phyloP scores from a whole-genome alignment of 805 yeast genomes.

The Candida coleopterorum region DNA sequence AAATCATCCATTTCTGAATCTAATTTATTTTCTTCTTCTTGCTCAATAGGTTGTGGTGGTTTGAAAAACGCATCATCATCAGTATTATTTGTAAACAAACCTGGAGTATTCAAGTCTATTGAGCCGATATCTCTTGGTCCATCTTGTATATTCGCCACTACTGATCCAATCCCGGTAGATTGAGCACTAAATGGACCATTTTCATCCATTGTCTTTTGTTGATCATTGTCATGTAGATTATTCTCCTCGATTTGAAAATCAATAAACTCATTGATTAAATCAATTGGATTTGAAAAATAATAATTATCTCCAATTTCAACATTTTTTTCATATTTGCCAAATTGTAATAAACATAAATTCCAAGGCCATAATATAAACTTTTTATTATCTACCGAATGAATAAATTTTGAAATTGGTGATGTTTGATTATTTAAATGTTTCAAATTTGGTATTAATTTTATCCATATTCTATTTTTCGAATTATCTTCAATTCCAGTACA shows the following conservation, averaged over 20 bases:
- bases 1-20: constrained; percentile 22
- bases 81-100: constrained; percentile 11
- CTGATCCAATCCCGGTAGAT: constrained; percentile 18
- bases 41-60: constrained; percentile 2
- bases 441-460: constrained; percentile 62
- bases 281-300: constrained; percentile 23
- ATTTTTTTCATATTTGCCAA: constrained; percentile 25
- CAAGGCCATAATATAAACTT: constrained; percentile 72
- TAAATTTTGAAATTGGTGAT: constrained; percentile 54
- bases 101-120: constrained; percentile 13
- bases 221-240: constrained; percentile 3
- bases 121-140: constrained; percentile 12
- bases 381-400: constrained; percentile 47
- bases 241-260: constrained; percentile 26
- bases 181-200: constrained; percentile 13
- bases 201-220: neutral
- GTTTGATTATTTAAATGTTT: constrained; percentile 67
- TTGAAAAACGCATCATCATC: constrained; percentile 14
- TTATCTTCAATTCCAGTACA: constrained; percentile 30
- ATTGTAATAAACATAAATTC: constrained; percentile 58
- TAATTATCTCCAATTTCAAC: constrained; percentile 11
- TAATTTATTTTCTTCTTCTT: constrained; percentile 8
- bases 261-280: constrained; percentile 31
- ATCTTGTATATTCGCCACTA: constrained; percentile 12
- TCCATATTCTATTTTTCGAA: constrained; percentile 41